A percentile compares a stretch with the other conserved stretches of the same genome.
These are phyloP conservation scores for Apiotrichum siamense DNA, from an alignment of 1,284 basidiomycete genomes.

Conservation along the genomic window DNA sequence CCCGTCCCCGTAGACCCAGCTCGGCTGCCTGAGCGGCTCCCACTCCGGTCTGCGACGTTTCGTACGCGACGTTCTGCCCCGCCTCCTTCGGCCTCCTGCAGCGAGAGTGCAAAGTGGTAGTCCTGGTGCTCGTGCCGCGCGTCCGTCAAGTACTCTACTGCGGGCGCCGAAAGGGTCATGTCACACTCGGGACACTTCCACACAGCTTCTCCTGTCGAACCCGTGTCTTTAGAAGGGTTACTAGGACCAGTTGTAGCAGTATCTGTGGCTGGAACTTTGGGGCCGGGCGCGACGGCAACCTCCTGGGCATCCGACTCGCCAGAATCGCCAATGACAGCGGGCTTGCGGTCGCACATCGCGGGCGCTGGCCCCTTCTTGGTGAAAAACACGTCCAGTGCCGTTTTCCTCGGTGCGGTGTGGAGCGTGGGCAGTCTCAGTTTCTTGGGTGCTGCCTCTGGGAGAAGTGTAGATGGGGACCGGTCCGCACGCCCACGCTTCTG, in stretches of 20 bases:
- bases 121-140: constrained; percentile 71
- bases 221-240: not conserved
- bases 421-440: constrained; percentile 28
- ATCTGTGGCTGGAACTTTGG: not conserved
- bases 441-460: constrained; percentile 18
- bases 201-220: not conserved
- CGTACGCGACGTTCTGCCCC: no score
- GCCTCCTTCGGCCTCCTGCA: constrained; percentile 49
- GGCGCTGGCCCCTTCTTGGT: not conserved
- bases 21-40: not conserved
- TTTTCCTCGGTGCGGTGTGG: constrained; percentile 21
- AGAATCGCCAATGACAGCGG: not conserved
- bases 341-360: no score
- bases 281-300: no score
- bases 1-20: not conserved
- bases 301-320: not conserved
- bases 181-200: constrained; percentile 34
- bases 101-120: constrained; percentile 74
- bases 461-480: constrained; percentile 9
- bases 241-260: not conserved
- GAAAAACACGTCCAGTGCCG: constrained; percentile 30
- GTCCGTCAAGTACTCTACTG: constrained; percentile 23
- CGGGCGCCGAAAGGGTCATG: constrained; percentile 9
- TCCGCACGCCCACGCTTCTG: constrained; percentile 1
- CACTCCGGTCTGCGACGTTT: not conserved